Conservation (phyloP, 306 rosid species). For the Cucumis melo region DNA sequence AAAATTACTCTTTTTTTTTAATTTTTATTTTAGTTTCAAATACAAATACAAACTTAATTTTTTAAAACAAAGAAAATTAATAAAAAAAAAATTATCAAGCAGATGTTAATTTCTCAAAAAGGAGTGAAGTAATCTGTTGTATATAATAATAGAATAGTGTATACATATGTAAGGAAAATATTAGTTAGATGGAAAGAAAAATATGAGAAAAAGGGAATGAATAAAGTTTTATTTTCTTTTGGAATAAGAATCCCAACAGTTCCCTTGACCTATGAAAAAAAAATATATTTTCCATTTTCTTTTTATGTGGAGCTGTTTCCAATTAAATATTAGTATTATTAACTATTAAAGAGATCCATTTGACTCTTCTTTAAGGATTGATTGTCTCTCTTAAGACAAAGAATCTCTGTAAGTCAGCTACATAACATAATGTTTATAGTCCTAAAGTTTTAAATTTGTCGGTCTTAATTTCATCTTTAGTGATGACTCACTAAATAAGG, state of each 20-base stretch:
- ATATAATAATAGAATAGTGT: no score
- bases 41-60: no score
- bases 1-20: no score
- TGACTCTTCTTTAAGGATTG: background rate
- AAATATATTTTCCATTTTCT: background rate
- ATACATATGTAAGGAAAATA: background rate
- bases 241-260: background rate
- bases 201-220: background rate
- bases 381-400: background rate
- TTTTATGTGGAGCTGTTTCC: background rate
- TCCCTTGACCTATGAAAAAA: background rate
- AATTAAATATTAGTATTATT: background rate
- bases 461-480: background rate
- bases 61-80: no score
- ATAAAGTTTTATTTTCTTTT: background rate
- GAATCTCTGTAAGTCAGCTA: background rate
- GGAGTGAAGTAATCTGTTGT: no score
- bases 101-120: no score
- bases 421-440: background rate
- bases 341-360: background rate
- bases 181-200: background rate
- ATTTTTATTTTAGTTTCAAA: no score
- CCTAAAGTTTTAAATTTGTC: background rate
- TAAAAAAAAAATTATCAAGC: no score
- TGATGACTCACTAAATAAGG: background rate